Conservation (phyloP, 352 stramenopile species). For the Pythium brassicae region DNA sequence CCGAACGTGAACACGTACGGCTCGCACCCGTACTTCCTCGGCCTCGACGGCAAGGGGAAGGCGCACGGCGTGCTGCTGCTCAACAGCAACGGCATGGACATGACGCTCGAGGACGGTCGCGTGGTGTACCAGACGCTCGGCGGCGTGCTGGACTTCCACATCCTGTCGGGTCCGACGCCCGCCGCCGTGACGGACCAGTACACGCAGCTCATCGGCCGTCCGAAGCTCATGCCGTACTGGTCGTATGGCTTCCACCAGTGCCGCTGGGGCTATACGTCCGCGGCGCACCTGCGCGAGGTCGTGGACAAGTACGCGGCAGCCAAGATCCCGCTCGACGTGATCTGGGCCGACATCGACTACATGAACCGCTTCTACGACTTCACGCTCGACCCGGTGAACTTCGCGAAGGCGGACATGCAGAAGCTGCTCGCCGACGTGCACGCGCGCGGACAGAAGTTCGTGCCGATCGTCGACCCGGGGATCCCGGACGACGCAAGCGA, state of each 20-base stretch:
- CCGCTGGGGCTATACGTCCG: slow-evolving; percentile 33
- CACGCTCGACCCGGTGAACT: slow-evolving; percentile 46
- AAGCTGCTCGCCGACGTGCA: slow-evolving; percentile 52
- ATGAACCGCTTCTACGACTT: slow-evolving; percentile 56
- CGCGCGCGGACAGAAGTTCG: slow-evolving; percentile 47
- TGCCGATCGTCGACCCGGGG: slow-evolving; percentile 80
- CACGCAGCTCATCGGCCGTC: slow-evolving; percentile 40
- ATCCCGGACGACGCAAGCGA: slow-evolving; percentile 56
- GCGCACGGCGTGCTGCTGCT: slow-evolving; percentile 50
- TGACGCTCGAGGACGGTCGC: slow-evolving; percentile 27
- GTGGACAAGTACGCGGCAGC: slow-evolving; percentile 30
- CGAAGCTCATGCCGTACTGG: slow-evolving; percentile 56
- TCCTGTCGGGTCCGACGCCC: slow-evolving; percentile 40
- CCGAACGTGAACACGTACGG: slow-evolving; percentile 49
- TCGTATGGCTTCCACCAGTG: slow-evolving; percentile 65
- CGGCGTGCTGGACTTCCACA: slow-evolving; percentile 55
- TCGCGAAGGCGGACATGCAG: slow-evolving; percentile 22
- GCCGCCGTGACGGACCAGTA: slow-evolving; percentile 42
- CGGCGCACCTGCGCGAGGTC: slow-evolving; percentile 16
- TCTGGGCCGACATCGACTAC: slow-evolving; percentile 62
- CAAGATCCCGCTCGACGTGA: slow-evolving; percentile 41
- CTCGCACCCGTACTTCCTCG: slow-evolving; percentile 49
- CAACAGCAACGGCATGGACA: slow-evolving; percentile 63
- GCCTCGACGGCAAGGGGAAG: slow-evolving; percentile 24
- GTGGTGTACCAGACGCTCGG: slow-evolving; percentile 47